Base-by-base conservation (phyloP, 139 green algal genomes). In the Picochlorum sp. region DNA sequence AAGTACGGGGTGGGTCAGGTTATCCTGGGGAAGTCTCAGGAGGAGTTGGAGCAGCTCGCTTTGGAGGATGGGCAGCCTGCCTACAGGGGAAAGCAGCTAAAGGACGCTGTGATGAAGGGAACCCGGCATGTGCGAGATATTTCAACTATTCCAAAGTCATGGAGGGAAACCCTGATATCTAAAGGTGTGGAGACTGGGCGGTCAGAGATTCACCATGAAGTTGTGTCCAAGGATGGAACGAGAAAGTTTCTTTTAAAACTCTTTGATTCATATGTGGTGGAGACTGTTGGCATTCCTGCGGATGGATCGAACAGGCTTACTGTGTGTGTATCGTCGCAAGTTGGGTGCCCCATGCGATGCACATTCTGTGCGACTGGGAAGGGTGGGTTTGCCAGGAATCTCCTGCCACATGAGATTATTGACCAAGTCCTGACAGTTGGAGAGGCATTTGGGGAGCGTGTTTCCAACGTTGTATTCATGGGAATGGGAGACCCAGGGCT, bases 331-430 rank as follows among this genome's bases (percentile, higher is more conserved):
- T 96, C 85, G 10, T 96, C 85, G 0, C 92, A 98, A 82, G 90
- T 98, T 4, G 89, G 92, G n/a, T 97, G 92, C 73, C 84, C 91
- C 20, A 93, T 99, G 92, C 68, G 87, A 16, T 99, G 94, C 84
- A 90, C 85, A 16, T 99, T 99, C 79, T 99, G 94, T 71, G 91
- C 89, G 4, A 99, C 94, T 9, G 94, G 94, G 59, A 96, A 97
- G 73, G 90, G 89, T 38, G 94, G 92, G 66, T 98, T 97, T 75
- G 84, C 89, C 1, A 81, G 94, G 56, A 96, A 96, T 77, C 80
- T 99, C 34, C 47, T 63, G n/a, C 49, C 87, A 1, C 77, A 95
- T 66, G 94, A 99, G 81, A 96, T 98, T 41, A 45, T 96, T 52
- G 88, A 96, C 75, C 91, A 97, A 68, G 86, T 91, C 15, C 45